Conservation (phyloP, 225 moss, liverwort and hornwort genomes). For the Lunularia cruciata region DNA sequence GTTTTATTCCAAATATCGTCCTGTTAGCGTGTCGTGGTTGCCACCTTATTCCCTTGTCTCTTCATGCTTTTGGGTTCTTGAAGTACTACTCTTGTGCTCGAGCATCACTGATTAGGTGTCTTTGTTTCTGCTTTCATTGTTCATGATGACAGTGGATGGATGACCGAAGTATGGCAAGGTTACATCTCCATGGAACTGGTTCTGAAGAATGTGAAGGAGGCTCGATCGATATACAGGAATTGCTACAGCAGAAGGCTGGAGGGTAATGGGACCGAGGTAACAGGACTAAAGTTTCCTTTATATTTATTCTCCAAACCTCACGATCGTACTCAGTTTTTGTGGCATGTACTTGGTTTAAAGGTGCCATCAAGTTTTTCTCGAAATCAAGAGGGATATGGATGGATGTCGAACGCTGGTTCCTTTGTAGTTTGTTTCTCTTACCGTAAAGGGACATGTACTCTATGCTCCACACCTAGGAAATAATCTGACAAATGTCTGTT, state of each 20-base stretch:
- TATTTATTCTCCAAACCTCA: neutral
- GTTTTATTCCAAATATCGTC: no score
- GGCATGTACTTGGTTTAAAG: neutral
- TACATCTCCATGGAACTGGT: slow-evolving; percentile 85
- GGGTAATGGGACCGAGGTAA: slow-evolving; percentile 86
- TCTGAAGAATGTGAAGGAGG: slow-evolving; percentile 79
- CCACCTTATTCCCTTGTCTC: no score
- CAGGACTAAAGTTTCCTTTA: neutral
- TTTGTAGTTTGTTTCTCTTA: no score
- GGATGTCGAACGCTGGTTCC: neutral
- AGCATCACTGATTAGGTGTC: no score
- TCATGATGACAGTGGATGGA: slow-evolving; percentile 60
- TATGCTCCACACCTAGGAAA: neutral
- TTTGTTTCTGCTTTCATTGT: neutral
- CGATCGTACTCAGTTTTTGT: neutral
- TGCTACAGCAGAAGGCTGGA: slow-evolving; percentile 89
- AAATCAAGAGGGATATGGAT: neutral
- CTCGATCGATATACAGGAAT: slow-evolving; percentile 76
- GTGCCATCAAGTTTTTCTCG: neutral
- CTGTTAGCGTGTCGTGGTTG: no score
- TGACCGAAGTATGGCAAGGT: slow-evolving; percentile 84
- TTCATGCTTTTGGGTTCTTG: no score
- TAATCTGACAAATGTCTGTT: neutral
- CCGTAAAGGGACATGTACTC: no score
- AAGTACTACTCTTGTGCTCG: no score